Percentiles rank a stretch among this genome's conserved stretches.
phyloP scores from a whole-genome alignment of 768 basidiomycete species.

The Boletus fagicola region DNA sequence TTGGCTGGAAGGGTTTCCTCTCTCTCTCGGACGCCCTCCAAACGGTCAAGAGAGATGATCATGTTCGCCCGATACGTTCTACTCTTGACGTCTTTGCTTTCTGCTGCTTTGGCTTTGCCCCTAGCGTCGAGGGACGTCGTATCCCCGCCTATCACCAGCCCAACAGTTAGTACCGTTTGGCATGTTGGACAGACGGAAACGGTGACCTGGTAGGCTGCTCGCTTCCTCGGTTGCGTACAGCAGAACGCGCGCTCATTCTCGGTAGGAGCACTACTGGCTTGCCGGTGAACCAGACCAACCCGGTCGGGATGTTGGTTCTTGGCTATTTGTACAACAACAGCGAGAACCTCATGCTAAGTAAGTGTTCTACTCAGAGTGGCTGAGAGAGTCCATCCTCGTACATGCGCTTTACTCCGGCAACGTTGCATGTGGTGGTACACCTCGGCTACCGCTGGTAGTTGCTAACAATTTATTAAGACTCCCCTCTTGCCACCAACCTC shows the following conservation, averaged over 20 bases:
- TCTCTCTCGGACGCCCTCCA: constrained; percentile 6
- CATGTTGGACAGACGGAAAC: constrained; percentile 41
- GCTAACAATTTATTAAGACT: constrained; percentile 23
- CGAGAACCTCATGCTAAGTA: constrained; percentile 33
- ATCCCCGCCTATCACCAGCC: constrained; percentile 47
- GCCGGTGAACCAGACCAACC: constrained; percentile 30
- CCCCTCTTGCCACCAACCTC: constrained; percentile 37
- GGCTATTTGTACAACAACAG: constrained; percentile 26
- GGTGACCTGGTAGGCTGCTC: constrained; percentile 48
- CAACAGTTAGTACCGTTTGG: constrained; percentile 44
- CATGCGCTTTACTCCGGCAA: background rate
- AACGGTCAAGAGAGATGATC: constrained; percentile 14
- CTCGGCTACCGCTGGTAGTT: background rate
- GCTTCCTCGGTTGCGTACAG: constrained; percentile 22
- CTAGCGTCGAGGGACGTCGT: constrained; percentile 44
- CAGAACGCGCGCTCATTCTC: constrained; percentile 34
- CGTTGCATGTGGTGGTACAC: background rate
- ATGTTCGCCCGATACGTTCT: constrained; percentile 28
- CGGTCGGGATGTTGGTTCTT: constrained; percentile 32
- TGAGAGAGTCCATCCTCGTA: background rate
- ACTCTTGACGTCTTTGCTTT: constrained; percentile 21
- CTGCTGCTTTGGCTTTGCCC: constrained; percentile 32
- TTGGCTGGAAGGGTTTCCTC: constrained; percentile 15
- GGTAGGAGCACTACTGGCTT: constrained; percentile 21
- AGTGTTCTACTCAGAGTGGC: constrained; percentile 6